Conservation (phyloP, 768 basidiomycete genomes). For the Plicaturopsis crispa region DNA sequence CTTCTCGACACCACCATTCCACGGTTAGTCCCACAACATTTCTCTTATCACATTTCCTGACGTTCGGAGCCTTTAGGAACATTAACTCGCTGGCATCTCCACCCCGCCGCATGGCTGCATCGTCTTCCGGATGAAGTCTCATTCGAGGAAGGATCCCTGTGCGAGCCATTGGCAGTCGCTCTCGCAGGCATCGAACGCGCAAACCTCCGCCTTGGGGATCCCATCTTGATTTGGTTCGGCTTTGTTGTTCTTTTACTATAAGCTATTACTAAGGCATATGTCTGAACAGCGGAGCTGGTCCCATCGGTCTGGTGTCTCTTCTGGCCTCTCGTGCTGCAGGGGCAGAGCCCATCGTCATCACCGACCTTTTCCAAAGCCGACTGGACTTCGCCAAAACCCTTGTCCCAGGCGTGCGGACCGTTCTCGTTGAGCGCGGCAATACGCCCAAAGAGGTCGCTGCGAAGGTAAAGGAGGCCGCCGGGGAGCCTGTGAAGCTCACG, state of each 20-base stretch:
- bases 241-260: background rate
- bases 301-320: constrained; percentile 56
- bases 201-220: constrained; percentile 57
- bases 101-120: constrained; percentile 64
- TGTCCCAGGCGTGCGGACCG: constrained; percentile 49
- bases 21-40: constrained; percentile 46
- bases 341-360: constrained; percentile 63
- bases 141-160: constrained; percentile 62
- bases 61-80: constrained; percentile 37
- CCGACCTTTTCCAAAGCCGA: constrained; percentile 57
- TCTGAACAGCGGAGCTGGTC: constrained; percentile 49
- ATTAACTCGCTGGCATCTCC: constrained; percentile 57
- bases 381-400: constrained; percentile 60
- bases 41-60: background rate
- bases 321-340: constrained; percentile 62
- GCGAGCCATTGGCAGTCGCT: constrained; percentile 62
- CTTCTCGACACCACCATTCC: constrained; percentile 65
- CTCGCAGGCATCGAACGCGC: constrained; percentile 62
- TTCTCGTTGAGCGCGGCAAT: constrained; percentile 42
- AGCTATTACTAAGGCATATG: background rate
- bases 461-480: constrained; percentile 45
- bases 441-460: constrained; percentile 42
- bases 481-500: constrained; percentile 38
- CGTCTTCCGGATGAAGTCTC: constrained; percentile 53
- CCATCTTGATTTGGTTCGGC: constrained; percentile 49